These are phyloP conservation scores for Striga hermonthica DNA, from an alignment of 305 asterid genomes.

Conservation along the genomic window DNA sequence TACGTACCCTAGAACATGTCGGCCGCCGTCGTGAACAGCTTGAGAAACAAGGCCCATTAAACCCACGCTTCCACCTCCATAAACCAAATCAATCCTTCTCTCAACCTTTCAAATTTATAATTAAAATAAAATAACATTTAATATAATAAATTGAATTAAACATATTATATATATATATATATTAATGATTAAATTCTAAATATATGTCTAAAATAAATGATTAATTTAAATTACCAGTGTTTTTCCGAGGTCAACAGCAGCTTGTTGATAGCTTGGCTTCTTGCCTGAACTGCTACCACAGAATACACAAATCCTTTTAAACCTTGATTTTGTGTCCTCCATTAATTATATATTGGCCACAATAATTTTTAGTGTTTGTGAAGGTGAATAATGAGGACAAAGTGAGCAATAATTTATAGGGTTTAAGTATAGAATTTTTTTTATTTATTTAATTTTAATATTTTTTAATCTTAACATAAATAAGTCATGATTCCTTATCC, in stretches of 20 bases:
- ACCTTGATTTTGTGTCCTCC: constrained; percentile 62
- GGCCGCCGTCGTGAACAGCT: constrained; percentile 99
- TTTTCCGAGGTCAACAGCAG: constrained; percentile 71
- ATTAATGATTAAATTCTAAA: too few species aligned
- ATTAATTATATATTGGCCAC: constrained; percentile 31
- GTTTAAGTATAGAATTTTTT: constrained; percentile 12
- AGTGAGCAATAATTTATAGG: constrained; percentile 14
- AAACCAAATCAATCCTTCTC: constrained; percentile 86
- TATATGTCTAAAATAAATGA: not conserved
- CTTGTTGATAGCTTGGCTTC: constrained; percentile 68
- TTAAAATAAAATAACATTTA: not conserved
- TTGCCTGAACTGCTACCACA: constrained; percentile 87
- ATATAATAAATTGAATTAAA: not conserved
- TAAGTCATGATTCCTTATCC: not conserved
- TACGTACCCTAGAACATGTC: constrained; percentile 89
- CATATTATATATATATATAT: not conserved
- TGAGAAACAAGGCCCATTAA: constrained; percentile 99
- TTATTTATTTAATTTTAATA: too few species aligned
- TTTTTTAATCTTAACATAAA: not conserved
- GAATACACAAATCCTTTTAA: constrained; percentile 73
- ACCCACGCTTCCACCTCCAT: constrained; percentile 99
- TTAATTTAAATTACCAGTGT: constrained; percentile 54
- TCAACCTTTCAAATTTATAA: constrained; percentile 57
- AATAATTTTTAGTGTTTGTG: not conserved
- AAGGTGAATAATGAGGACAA: constrained; percentile 26